Evolutionary conservation across 345 rosid genomes (phyloP).

Genomic region (Sapria himalayana): DNA sequence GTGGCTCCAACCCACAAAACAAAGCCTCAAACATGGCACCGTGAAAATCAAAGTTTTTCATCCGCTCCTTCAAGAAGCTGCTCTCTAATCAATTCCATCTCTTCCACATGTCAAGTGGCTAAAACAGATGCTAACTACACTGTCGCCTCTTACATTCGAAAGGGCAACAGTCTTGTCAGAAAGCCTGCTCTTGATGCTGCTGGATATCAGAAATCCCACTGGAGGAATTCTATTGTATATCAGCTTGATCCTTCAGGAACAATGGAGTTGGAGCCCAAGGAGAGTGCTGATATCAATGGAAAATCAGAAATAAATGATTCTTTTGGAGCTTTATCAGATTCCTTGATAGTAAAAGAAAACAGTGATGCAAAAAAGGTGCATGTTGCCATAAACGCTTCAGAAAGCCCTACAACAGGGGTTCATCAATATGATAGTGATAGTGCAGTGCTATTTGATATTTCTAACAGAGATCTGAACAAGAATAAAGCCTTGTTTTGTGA

Average conservation of each 20-base stretch:
- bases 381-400: too few relatives aligned
- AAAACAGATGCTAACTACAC: slow-evolving; percentile 14
- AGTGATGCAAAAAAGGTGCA: too few relatives aligned
- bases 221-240: slow-evolving; percentile 19
- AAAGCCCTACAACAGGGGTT: too few relatives aligned
- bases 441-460: too few relatives aligned
- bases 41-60: slow-evolving; percentile 19
- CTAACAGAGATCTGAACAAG: too few relatives aligned
- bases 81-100: slow-evolving; percentile 17
- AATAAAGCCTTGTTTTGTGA: slow-evolving; percentile 23
- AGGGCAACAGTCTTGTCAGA: slow-evolving; percentile 89
- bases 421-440: too few relatives aligned
- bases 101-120: slow-evolving; percentile 20
- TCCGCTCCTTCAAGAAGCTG: slow-evolving; percentile 18
- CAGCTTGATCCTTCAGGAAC: slow-evolving; percentile 19
- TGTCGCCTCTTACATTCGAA: slow-evolving; percentile 48
- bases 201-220: slow-evolving; percentile 18
- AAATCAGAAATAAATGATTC: slow-evolving; percentile 18
- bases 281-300: slow-evolving; percentile 15
- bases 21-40: slow-evolving; percentile 64
- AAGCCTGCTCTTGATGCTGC: slow-evolving; percentile 23
- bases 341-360: slow-evolving; percentile 19
- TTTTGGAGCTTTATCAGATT: slow-evolving; percentile 19
- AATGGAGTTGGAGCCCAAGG: slow-evolving; percentile 19
- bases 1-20: slow-evolving; percentile 22